These are phyloP conservation scores for Pichia scutulata DNA, from an alignment of 805 yeast genomes.

Conservation along the genomic window DNA sequence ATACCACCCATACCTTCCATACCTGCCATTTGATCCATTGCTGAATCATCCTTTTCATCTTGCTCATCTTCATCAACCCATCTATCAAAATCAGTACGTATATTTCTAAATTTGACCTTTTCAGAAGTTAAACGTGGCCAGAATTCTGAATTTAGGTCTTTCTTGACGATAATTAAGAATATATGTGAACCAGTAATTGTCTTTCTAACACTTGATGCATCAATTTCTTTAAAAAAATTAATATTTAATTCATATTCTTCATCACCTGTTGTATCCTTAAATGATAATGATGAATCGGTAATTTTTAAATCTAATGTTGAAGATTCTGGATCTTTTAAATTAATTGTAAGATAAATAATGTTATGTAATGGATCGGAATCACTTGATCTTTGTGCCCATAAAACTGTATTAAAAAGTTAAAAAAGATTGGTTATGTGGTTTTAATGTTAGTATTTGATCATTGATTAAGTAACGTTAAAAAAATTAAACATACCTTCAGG, in stretches of 20 bases:
- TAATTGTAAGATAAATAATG: conserved; percentile 64
- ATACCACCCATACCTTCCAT: conserved; percentile 11
- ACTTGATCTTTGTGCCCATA: conserved; percentile 96
- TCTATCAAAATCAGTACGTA: conserved; percentile 91
- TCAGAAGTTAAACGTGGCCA: conserved; percentile 96
- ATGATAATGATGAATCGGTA: conserved; percentile 45
- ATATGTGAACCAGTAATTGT: conserved; percentile 57
- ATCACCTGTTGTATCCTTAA: conserved; percentile 43
- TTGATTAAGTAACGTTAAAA: not conserved
- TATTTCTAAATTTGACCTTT: conserved; percentile 67
- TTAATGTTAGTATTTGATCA: conserved; percentile 3
- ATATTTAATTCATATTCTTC: conserved; percentile 50
- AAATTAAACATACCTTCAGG: conserved; percentile 27
- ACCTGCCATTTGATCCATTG: conserved; percentile 16
- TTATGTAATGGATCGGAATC: conserved; percentile 68
- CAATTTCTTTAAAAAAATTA: conserved; percentile 72
- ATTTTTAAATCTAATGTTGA: conserved; percentile 39
- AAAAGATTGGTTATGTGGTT: no score
- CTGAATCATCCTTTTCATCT: conserved; percentile 50
- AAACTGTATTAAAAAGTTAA: conserved; percentile 33
- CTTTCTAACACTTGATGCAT: conserved; percentile 52
- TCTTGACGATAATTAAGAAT: conserved; percentile 62
- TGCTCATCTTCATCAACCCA: conserved; percentile 99
- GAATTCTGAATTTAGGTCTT: conserved; percentile 59
- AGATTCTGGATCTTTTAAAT: conserved; percentile 55